Conservation (phyloP, 192 early-diverging fungal species). For the Gonapodya prolifera region DNA sequence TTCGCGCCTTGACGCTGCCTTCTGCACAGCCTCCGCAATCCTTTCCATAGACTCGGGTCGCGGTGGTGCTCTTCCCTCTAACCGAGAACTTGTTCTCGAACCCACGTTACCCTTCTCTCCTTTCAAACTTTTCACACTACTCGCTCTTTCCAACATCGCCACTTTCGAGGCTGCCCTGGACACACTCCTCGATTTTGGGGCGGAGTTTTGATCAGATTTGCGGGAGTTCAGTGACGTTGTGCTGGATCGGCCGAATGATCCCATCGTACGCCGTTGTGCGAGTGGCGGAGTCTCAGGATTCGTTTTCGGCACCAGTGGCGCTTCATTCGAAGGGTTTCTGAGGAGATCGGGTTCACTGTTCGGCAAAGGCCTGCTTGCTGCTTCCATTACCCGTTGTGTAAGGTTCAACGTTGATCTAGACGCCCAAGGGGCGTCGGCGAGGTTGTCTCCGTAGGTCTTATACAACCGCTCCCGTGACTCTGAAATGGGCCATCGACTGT, state of each 20-base stretch:
- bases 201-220: too few species aligned
- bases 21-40: neutral
- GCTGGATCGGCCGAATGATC: neutral
- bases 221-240: too few species aligned
- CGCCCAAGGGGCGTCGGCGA: neutral
- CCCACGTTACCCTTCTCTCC: neutral
- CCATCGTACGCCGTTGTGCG: neutral
- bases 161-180: neutral
- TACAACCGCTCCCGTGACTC: neutral
- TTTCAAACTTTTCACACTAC: neutral
- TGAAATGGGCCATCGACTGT: neutral
- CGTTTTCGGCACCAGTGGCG: too few species aligned
- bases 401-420: neutral
- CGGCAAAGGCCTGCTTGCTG: neutral
- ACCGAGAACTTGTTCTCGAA: neutral
- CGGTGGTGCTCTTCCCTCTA: neutral
- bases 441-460: neutral
- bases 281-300: too few species aligned
- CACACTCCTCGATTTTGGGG: too few species aligned
- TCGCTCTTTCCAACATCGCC: neutral
- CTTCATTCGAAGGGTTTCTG: neutral
- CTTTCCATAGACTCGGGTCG: neutral
- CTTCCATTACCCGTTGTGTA: neutral
- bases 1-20: neutral
- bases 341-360: neutral